phyloP scores from a whole-genome alignment of 768 basidiomycete species.

The Lyophyllum semitale region DNA sequence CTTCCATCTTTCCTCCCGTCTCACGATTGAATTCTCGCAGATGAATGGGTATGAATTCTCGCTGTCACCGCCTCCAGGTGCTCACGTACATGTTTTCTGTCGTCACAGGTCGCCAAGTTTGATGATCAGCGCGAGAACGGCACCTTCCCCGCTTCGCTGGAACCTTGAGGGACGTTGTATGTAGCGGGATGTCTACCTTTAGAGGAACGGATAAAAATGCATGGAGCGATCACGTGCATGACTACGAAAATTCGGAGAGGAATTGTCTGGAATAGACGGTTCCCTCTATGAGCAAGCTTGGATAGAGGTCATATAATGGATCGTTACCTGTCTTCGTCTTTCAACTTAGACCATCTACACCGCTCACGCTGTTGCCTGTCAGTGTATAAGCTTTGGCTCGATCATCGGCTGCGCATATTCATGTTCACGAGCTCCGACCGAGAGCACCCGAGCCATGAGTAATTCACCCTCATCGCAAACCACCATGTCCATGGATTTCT shows the following conservation, averaged over 20 bases:
- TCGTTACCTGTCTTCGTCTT: too few relatives aligned
- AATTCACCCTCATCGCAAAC: conserved; percentile 8
- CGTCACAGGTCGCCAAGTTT: conserved; percentile 74
- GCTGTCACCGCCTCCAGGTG: not conserved
- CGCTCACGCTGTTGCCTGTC: too few relatives aligned
- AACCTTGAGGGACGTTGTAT: conserved; percentile 40
- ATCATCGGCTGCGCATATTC: not conserved
- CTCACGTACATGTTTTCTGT: conserved; percentile 13
- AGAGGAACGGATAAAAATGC: conserved; percentile 5
- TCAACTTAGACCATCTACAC: too few relatives aligned
- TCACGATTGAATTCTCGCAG: conserved; percentile 38
- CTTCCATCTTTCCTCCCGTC: conserved; percentile 1
- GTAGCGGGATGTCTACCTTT: conserved; percentile 1
- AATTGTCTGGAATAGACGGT: not conserved
- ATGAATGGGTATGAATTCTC: conserved; percentile 79
- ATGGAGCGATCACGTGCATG: conserved; percentile 17
- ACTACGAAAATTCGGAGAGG: not conserved
- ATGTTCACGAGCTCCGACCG: conserved; percentile 15
- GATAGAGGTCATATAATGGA: too few relatives aligned
- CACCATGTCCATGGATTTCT: conserved; percentile 51
- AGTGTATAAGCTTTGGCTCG: not conserved
- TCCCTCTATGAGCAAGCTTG: too few relatives aligned
- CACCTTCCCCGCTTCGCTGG: conserved; percentile 90
- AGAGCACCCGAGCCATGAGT: not conserved
- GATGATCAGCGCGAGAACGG: conserved; percentile 95